phyloP scores from a whole-genome alignment of 2,329 filamentous ascomycete species.

The Cytospora schulzeri region DNA sequence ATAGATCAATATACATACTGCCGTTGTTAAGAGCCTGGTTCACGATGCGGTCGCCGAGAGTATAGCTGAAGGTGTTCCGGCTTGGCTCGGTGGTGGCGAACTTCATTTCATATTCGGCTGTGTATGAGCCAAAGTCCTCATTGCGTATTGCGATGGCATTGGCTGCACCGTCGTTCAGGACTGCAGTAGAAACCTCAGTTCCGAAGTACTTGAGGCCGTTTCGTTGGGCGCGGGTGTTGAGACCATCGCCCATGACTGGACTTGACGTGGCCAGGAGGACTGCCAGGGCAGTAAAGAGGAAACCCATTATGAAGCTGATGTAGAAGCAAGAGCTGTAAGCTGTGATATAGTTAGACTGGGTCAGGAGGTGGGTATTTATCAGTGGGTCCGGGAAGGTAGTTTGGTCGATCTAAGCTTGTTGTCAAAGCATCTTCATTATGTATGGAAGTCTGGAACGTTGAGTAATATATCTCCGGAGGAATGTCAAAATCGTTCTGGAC shows the following conservation, averaged over 20 bases:
- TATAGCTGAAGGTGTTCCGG: constrained; percentile 58
- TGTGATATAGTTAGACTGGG: neutral
- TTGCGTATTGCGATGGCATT: constrained; percentile 52
- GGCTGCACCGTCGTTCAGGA: constrained; percentile 55
- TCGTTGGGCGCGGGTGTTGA: constrained; percentile 19
- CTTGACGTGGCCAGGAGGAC: neutral
- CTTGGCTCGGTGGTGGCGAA: constrained; percentile 63
- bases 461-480: neutral
- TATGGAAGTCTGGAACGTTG: neutral
- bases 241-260: constrained; percentile 15
- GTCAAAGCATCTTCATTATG: too few relatives aligned
- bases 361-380: neutral
- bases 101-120: constrained; percentile 62
- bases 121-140: constrained; percentile 62
- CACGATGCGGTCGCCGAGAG: constrained; percentile 50
- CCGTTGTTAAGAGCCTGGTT: neutral
- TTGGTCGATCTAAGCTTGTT: neutral
- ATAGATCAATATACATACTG: neutral
- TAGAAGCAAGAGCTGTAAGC: neutral
- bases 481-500: neutral
- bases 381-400: neutral
- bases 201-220: constrained; percentile 55
- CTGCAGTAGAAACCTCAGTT: constrained; percentile 60
- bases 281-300: neutral
- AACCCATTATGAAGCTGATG: constrained; percentile 2